These are phyloP conservation scores for Fallopia convolvulus DNA, from an alignment of 148 eudicot species.

Conservation along the genomic window DNA sequence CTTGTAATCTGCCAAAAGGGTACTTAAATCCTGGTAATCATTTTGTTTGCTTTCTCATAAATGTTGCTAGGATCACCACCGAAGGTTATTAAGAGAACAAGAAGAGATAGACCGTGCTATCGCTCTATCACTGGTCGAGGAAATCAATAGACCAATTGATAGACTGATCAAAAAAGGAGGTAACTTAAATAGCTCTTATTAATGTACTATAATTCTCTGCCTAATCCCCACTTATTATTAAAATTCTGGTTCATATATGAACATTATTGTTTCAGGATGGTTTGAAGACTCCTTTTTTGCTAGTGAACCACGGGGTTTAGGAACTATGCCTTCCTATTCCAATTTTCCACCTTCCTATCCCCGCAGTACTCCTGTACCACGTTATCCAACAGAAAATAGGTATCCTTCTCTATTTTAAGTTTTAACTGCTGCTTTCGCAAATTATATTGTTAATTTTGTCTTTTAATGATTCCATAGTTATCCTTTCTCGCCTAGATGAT, in stretches of 20 bases:
- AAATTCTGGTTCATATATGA: not conserved
- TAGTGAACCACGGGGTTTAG: conserved; percentile 36
- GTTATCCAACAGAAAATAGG: conserved; percentile 46
- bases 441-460: not conserved
- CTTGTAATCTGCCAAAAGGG: not conserved
- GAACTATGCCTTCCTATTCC: conserved; percentile 44
- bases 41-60: not conserved
- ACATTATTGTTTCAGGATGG: conserved; percentile 31
- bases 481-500: not conserved
- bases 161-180: conserved; percentile 13
- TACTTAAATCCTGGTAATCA: not conserved
- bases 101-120: conserved; percentile 75
- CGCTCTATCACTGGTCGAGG: conserved; percentile 71
- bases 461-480: not conserved
- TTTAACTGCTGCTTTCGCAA: not conserved
- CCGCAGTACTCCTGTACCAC: conserved; percentile 49
- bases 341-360: conserved; percentile 54
- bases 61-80: conserved; percentile 52
- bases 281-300: conserved; percentile 40
- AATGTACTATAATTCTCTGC: not conserved
- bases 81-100: conserved; percentile 45
- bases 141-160: conserved; percentile 61
- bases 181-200: not conserved
- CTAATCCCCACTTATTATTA: not conserved
- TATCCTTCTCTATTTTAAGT: conserved; percentile 16